phyloP scores from a whole-genome alignment of 2,329 filamentous ascomycete genomes.

The Ilyonectria sp. region DNA sequence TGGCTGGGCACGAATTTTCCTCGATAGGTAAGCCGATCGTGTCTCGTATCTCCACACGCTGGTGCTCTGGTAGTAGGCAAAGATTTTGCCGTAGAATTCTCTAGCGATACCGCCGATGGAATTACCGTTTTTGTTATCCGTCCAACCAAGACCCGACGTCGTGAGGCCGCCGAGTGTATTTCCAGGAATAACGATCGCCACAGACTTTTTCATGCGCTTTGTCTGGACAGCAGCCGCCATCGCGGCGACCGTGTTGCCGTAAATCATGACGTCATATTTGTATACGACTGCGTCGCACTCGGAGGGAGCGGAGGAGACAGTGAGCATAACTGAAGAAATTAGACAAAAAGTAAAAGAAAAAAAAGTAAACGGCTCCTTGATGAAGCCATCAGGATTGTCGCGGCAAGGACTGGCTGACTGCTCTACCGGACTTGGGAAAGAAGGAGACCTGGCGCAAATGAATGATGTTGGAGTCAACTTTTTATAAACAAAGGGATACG shows the following conservation, averaged over 20 bases:
- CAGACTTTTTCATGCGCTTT: constrained; percentile 1
- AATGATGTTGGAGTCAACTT: no score
- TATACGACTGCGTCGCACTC: no score
- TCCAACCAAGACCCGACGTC: constrained; percentile 41
- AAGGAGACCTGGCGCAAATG: no score
- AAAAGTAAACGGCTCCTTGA: no score
- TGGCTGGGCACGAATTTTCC: constrained; percentile 37
- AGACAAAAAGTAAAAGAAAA: no score
- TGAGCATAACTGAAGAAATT: no score
- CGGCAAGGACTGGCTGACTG: no score
- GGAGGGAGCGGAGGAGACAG: no score
- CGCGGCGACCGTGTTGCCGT: constrained; percentile 43
- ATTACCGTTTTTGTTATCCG: constrained; percentile 40
- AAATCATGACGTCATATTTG: constrained; percentile 40
- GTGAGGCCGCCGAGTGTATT: constrained; percentile 28
- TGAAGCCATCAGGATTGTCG: no score
- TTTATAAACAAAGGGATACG: no score
- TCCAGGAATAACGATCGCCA: no score
- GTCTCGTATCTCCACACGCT: constrained; percentile 11
- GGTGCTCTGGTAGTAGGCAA: constrained; percentile 36
- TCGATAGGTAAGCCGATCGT: constrained; percentile 28
- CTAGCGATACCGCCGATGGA: constrained; percentile 41
- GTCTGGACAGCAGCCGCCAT: constrained; percentile 39
- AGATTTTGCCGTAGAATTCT: constrained; percentile 39
- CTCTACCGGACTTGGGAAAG: no score